A percentile compares a stretch with the other conserved stretches of the same genome.
phyloP scores from a whole-genome alignment of 2,329 filamentous ascomycete species.

The Clonostachys solani region DNA sequence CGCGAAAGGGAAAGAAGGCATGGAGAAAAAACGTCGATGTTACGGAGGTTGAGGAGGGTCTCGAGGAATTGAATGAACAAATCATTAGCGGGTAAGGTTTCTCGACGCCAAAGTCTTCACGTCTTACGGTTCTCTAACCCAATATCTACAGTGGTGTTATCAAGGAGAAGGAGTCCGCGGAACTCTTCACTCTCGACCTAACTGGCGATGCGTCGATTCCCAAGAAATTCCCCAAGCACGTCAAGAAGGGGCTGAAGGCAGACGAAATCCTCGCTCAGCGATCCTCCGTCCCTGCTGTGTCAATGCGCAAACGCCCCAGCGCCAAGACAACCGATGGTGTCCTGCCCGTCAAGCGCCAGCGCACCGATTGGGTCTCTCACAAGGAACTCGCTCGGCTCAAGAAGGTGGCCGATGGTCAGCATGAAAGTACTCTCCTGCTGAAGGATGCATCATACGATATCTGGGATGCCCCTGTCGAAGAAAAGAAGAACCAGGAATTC shows the following conservation, averaged over 20 bases:
- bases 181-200: constrained; percentile 82
- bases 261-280: constrained; percentile 89
- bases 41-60: constrained; percentile 75
- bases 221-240: constrained; percentile 59
- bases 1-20: constrained; percentile 95
- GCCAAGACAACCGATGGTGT: constrained; percentile 67
- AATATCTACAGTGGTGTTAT: constrained; percentile 67
- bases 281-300: constrained; percentile 76
- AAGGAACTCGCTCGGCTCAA: constrained; percentile 79
- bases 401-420: constrained; percentile 71
- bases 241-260: constrained; percentile 75
- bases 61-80: constrained; percentile 82
- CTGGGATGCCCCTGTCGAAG: constrained; percentile 48
- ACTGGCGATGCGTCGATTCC: constrained; percentile 64
- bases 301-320: constrained; percentile 70
- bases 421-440: constrained; percentile 47
- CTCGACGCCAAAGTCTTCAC: neutral
- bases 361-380: constrained; percentile 75
- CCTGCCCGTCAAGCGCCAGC: constrained; percentile 68
- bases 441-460: constrained; percentile 72
- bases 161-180: constrained; percentile 73
- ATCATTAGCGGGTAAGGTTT: constrained; percentile 75
- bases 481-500: constrained; percentile 45
- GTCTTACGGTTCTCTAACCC: neutral
- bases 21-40: constrained; percentile 99